Evolutionary conservation across 495 filamentous ascomycete species (phyloP).

Genomic region (Aspergillus steynii): DNA sequence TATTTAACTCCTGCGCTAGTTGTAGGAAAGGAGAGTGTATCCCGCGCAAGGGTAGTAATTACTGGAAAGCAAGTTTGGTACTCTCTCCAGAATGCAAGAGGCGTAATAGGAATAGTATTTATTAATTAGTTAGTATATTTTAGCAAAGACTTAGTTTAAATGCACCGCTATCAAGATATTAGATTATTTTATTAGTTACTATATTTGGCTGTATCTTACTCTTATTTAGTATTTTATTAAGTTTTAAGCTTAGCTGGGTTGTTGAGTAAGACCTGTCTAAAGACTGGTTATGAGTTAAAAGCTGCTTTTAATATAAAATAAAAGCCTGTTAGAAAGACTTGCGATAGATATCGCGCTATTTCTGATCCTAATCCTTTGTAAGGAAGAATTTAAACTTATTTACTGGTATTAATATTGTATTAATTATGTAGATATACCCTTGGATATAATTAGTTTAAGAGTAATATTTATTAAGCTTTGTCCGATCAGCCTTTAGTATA

Average conservation of each 20-base stretch:
- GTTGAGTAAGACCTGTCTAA: neutral
- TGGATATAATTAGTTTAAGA: slow-evolving; percentile 2
- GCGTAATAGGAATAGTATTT: slow-evolving; percentile 3
- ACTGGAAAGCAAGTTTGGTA: neutral
- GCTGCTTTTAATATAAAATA: neutral
- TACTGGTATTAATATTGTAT: slow-evolving; percentile 2
- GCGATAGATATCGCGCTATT: neutral
- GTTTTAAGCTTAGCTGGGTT: slow-evolving; percentile 1
- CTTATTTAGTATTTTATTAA: slow-evolving; percentile 3
- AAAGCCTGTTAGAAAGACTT: neutral
- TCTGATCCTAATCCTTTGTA: neutral
- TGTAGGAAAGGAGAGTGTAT: neutral
- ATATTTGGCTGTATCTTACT: neutral
- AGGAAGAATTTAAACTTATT: slow-evolving; percentile 8
- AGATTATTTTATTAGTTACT: slow-evolving; percentile 2
- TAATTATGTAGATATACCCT: slow-evolving; percentile 11
- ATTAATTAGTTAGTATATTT: neutral
- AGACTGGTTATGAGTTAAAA: neutral
- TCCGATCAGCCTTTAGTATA: neutral
- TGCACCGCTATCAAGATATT: slow-evolving; percentile 5
- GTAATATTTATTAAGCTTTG: slow-evolving; percentile 11
- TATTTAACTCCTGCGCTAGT: neutral
- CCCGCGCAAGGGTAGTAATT: neutral
- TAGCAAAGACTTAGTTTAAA: slow-evolving; percentile 2
- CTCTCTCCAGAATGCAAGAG: slow-evolving; percentile 3